A percentile compares a stretch with the other conserved stretches of the same genome.
phyloP scores from a whole-genome alignment of 208 protist genomes.

The Trypanosoma lewisi region DNA sequence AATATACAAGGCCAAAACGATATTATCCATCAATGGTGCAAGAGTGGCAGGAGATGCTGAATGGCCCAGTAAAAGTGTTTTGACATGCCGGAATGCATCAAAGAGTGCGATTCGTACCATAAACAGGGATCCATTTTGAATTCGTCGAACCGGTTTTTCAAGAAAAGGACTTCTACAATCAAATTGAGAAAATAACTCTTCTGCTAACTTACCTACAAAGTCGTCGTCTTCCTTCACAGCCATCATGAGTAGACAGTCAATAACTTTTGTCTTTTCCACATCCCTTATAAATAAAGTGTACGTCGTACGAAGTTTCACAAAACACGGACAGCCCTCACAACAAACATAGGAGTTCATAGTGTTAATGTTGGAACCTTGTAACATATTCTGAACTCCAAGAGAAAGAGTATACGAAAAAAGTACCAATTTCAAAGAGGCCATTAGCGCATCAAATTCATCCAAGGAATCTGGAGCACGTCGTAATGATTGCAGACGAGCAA shows the following conservation, averaged over 20 bases:
- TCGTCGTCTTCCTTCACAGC: slow-evolving; percentile 56
- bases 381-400: slow-evolving; percentile 27
- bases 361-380: slow-evolving; percentile 27
- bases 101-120: slow-evolving; percentile 62
- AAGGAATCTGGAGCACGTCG: slow-evolving; percentile 39
- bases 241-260: slow-evolving; percentile 75
- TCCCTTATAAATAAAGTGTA: slow-evolving; percentile 67
- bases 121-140: slow-evolving; percentile 76
- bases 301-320: slow-evolving; percentile 42
- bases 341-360: slow-evolving; percentile 68
- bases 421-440: slow-evolving; percentile 58
- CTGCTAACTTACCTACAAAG: slow-evolving; percentile 39
- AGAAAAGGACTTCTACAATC: slow-evolving; percentile 55
- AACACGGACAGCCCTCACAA: slow-evolving; percentile 70
- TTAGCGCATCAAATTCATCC: slow-evolving; percentile 41
- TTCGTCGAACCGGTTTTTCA: slow-evolving; percentile 44
- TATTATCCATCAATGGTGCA: slow-evolving; percentile 34
- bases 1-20: slow-evolving; percentile 50
- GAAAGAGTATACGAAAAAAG: slow-evolving; percentile 60
- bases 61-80: slow-evolving; percentile 29
- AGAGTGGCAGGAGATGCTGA: slow-evolving; percentile 18
- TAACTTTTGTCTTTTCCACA: slow-evolving; percentile 75
- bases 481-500: slow-evolving; percentile 36
- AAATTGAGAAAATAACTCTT: slow-evolving; percentile 50
- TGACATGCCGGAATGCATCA: slow-evolving; percentile 42